A percentile compares a stretch with the other conserved stretches of the same genome.
These are phyloP conservation scores for Fusarium sp. DNA, from an alignment of 2,329 filamentous ascomycete species.

Conservation along the genomic window DNA sequence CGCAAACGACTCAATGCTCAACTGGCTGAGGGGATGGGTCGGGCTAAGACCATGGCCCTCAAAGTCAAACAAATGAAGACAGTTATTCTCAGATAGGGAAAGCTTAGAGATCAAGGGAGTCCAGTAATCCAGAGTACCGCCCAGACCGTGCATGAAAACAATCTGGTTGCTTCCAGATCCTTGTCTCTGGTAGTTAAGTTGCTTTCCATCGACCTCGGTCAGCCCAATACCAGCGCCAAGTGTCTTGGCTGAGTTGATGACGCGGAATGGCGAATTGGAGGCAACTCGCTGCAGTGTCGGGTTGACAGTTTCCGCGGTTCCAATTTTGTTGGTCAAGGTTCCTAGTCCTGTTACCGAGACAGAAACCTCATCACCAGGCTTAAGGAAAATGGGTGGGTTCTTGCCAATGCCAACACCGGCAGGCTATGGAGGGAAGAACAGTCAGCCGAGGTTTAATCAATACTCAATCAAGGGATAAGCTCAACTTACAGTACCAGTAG, in stretches of 20 bases:
- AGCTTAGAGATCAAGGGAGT: constrained; percentile 57
- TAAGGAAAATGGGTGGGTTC: background rate
- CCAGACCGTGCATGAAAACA: constrained; percentile 68
- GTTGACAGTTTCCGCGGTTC: background rate
- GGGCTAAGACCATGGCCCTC: constrained; percentile 68
- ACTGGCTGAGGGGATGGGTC: constrained; percentile 57
- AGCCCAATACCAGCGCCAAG: background rate
- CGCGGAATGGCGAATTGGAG: background rate
- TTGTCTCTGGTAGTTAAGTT: background rate
- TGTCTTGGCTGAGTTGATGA: constrained; percentile 3
- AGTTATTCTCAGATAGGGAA: constrained; percentile 5
- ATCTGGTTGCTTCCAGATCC: constrained; percentile 39
- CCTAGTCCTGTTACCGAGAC: constrained; percentile 3
- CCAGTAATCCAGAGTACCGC: constrained; percentile 60
- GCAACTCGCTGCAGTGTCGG: background rate
- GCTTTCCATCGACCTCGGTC: background rate
- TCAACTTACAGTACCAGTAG: constrained; percentile 55
- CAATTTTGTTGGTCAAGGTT: constrained; percentile 3
- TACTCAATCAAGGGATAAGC: background rate
- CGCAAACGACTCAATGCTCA: constrained; percentile 59
- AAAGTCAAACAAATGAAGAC: constrained; percentile 62
- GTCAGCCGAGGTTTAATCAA: background rate
- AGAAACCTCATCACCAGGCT: background rate
- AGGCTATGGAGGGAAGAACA: background rate
- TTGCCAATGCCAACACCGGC: constrained; percentile 14